These are phyloP conservation scores for Sporothrix pseudoabietina DNA, from an alignment of 2,329 filamentous ascomycete species.

Conservation along the genomic window DNA sequence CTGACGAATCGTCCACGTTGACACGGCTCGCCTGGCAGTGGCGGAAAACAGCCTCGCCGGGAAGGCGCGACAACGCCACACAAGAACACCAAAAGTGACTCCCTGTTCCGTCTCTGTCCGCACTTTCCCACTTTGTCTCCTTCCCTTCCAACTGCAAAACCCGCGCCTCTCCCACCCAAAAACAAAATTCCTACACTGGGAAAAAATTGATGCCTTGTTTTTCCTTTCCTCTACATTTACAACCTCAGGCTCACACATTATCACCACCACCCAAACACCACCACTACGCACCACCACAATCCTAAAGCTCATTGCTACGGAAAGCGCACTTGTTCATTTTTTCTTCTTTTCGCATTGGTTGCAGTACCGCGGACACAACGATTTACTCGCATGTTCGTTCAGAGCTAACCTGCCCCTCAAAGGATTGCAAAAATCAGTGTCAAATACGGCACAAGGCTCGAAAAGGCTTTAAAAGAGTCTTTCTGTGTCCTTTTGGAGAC, in stretches of 20 bases:
- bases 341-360: background rate
- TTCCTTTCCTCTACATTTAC: constrained; percentile 24
- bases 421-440: background rate
- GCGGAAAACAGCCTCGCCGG: background rate
- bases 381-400: background rate
- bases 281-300: constrained; percentile 12
- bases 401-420: background rate
- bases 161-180: background rate
- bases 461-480: background rate
- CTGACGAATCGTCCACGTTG: constrained; percentile 22
- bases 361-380: background rate
- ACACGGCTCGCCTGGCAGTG: background rate
- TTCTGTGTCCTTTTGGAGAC: background rate
- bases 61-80: constrained; percentile 20
- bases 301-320: constrained; percentile 17
- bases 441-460: constrained; percentile 3
- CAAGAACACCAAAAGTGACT: background rate
- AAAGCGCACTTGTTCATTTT: background rate
- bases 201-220: constrained; percentile 27
- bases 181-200: background rate
- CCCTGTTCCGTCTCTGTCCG: background rate
- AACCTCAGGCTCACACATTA: constrained; percentile 30
- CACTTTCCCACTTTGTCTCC: background rate
- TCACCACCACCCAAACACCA: constrained; percentile 26
- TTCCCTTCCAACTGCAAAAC: background rate